phyloP scores from a whole-genome alignment of 495 filamentous ascomycete species.

The Penicillium roqueforti region DNA sequence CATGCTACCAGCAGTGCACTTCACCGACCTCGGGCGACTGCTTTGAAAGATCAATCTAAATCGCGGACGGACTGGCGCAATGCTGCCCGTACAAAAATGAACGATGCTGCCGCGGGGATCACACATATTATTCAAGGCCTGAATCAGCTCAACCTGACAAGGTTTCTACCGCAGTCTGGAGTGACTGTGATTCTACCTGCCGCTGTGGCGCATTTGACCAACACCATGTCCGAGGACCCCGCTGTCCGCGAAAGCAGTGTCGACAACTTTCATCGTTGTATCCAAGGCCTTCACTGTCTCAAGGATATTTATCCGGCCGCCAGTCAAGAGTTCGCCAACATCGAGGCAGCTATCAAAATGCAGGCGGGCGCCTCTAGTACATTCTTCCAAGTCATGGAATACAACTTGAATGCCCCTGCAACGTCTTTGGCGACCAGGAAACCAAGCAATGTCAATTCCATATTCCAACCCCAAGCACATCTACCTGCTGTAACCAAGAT shows the following conservation, averaged over 20 bases:
- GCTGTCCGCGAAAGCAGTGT: conserved; percentile 60
- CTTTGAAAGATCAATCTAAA: conserved; percentile 44
- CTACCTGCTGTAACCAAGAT: neutral
- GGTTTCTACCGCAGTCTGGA: conserved; percentile 75
- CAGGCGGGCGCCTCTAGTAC: conserved; percentile 30
- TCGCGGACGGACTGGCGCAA: conserved; percentile 34
- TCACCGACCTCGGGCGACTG: conserved; percentile 72
- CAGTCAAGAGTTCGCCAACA: conserved; percentile 72
- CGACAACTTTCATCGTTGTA: conserved; percentile 72
- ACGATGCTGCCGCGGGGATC: conserved; percentile 71
- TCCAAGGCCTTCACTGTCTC: conserved; percentile 70
- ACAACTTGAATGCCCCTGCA: conserved; percentile 20
- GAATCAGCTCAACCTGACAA: conserved; percentile 62
- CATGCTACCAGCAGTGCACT: conserved; percentile 80
- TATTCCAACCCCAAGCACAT: conserved; percentile 6
- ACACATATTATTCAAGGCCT: conserved; percentile 70
- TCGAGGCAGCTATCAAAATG: conserved; percentile 71
- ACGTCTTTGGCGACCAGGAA: conserved; percentile 13
- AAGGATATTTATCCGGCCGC: conserved; percentile 80
- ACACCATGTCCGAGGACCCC: conserved; percentile 70
- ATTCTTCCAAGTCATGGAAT: conserved; percentile 39
- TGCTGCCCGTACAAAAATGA: conserved; percentile 65
- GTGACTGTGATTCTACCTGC: conserved; percentile 83
- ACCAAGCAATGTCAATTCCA: conserved; percentile 15
- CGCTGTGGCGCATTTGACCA: conserved; percentile 80